phyloP scores from a whole-genome alignment of 331 rosid species.

The Malus hybrid region DNA sequence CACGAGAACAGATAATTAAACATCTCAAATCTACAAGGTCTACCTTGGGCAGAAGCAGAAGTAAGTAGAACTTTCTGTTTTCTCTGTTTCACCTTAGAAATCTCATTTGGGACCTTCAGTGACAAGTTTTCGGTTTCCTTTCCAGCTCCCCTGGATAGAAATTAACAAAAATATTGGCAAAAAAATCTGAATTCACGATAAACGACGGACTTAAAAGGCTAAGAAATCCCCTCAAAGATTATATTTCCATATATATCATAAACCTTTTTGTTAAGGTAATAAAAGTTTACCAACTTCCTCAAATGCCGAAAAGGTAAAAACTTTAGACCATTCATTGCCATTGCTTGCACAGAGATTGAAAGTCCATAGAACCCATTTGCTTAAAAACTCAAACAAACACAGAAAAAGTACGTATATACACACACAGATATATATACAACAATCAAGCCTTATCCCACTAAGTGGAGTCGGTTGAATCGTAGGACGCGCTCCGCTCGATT shows the following conservation, averaged over 20 bases:
- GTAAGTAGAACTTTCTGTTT: constrained; percentile 13
- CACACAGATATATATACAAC: too few relatives aligned
- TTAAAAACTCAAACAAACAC: not conserved
- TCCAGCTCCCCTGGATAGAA: constrained; percentile 23
- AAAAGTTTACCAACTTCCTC: not conserved
- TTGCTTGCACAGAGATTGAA: not conserved
- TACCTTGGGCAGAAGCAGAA: constrained; percentile 46
- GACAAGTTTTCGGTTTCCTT: constrained; percentile 4
- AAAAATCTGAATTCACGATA: not conserved
- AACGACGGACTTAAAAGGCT: not conserved
- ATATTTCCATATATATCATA: not conserved
- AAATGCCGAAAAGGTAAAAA: not conserved
- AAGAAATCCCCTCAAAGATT: not conserved
- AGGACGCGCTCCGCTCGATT: too few relatives aligned
- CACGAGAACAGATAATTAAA: not conserved
- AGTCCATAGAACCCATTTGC: not conserved
- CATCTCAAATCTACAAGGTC: not conserved
- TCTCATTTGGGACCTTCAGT: constrained; percentile 12
- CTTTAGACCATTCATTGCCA: not conserved
- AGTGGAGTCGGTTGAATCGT: too few relatives aligned
- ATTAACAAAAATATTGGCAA: constrained; percentile 5
- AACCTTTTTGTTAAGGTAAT: not conserved
- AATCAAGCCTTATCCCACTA: too few relatives aligned
- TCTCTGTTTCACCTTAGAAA: constrained; percentile 5
- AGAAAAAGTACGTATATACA: not conserved